A percentile compares a stretch with the other conserved stretches of the same genome.
Conservation (phyloP, 768 basidiomycete species). For the Cytidiella melzeri region DNA sequence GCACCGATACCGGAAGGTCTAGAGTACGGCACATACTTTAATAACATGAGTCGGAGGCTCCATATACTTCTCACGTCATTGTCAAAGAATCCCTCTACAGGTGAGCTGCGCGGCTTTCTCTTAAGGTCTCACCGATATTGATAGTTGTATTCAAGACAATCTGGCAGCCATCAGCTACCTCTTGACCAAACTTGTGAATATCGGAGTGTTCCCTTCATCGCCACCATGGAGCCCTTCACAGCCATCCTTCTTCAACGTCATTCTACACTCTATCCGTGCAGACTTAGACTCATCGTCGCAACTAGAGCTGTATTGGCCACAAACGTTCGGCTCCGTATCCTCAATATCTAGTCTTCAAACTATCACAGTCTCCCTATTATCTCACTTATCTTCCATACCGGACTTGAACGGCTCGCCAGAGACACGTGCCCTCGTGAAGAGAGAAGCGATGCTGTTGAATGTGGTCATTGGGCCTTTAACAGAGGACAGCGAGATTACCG, state of each 20-base stretch:
- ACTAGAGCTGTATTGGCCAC: slow-evolving; percentile 49
- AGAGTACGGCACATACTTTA: slow-evolving; percentile 52
- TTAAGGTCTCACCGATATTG: slow-evolving; percentile 5
- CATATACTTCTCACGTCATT: slow-evolving; percentile 47
- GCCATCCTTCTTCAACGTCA: slow-evolving; percentile 61
- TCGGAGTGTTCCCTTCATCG: slow-evolving; percentile 57
- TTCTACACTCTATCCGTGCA: slow-evolving; percentile 42
- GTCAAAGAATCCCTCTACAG: slow-evolving; percentile 31
- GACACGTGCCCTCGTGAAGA: slow-evolving; percentile 40
- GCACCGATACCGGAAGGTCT: slow-evolving; percentile 40
- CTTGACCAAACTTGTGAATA: slow-evolving; percentile 58
- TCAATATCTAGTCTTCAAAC: slow-evolving; percentile 50
- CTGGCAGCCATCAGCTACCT: slow-evolving; percentile 45
- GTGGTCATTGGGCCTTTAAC: slow-evolving; percentile 46
- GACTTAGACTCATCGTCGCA: slow-evolving; percentile 26
- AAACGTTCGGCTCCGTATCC: slow-evolving; percentile 39
- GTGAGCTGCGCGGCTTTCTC: slow-evolving; percentile 27
- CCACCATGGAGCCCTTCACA: slow-evolving; percentile 50
- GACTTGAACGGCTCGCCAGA: slow-evolving; percentile 26
- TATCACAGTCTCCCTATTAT: slow-evolving; percentile 54
- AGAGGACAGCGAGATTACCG: slow-evolving; percentile 46
- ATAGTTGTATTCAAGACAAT: slow-evolving; percentile 26
- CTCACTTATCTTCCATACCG: slow-evolving; percentile 32
- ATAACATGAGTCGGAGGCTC: slow-evolving; percentile 43
- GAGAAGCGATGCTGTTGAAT: slow-evolving; percentile 49